Percentiles rank a stretch among this genome's conserved stretches.
Evolutionary conservation across 176 grass and related monocot species (phyloP).

Genomic region (Zizania latifolia): DNA sequence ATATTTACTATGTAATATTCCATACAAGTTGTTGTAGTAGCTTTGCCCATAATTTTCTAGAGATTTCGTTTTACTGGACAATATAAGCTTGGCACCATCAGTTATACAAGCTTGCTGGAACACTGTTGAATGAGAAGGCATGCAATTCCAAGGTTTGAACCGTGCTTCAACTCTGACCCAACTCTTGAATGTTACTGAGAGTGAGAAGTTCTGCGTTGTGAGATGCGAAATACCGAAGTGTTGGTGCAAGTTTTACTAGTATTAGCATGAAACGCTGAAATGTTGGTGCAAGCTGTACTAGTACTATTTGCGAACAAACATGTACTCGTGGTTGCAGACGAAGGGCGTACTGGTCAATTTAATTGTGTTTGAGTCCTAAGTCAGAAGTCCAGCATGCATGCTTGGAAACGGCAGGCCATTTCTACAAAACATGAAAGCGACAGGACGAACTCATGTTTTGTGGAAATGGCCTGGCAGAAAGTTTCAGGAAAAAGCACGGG

Average conservation of each 20-base stretch:
- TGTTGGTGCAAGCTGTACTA: neutral
- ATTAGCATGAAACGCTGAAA: too few species aligned
- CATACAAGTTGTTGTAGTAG: neutral
- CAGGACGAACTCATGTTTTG: neutral
- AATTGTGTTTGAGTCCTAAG: neutral
- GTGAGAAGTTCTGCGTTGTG: neutral
- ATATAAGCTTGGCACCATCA: neutral
- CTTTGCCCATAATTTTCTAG: neutral
- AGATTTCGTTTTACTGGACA: neutral
- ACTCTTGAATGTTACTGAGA: neutral
- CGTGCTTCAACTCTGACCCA: neutral
- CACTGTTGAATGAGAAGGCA: neutral
- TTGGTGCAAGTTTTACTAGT: neutral
- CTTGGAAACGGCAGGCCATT: slow-evolving; percentile 18
- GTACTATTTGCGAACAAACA: neutral
- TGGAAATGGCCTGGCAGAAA: neutral
- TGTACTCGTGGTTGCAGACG: neutral
- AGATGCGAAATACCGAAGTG: neutral
- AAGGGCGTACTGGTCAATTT: neutral
- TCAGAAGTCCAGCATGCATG: slow-evolving; percentile 16
- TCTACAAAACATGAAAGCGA: slow-evolving; percentile 7
- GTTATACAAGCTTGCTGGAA: neutral
- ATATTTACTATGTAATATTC: neutral
- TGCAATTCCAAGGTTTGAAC: neutral
- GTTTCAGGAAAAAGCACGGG: neutral